These are phyloP conservation scores for Medicago truncatula DNA, from an alignment of 306 rosid genomes.

Conservation along the genomic window DNA sequence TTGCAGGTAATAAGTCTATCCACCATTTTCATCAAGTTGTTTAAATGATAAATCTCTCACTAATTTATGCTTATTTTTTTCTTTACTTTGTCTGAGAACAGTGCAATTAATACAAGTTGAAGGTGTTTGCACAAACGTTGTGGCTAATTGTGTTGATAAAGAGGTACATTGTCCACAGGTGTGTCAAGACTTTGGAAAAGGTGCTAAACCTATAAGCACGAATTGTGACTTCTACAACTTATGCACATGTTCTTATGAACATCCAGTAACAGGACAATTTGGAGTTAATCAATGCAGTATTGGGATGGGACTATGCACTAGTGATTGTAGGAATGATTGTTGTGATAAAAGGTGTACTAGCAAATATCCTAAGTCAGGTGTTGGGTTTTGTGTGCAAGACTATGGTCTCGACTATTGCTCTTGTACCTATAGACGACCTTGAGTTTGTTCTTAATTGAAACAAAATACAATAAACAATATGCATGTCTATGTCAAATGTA, in stretches of 20 bases:
- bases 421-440: background rate
- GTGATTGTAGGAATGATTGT: background rate
- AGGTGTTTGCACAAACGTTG: background rate
- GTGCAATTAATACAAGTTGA: background rate
- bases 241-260: background rate
- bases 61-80: background rate
- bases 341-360: background rate
- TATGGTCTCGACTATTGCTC: background rate
- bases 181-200: background rate
- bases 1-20: no score
- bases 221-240: background rate
- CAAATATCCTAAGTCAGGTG: background rate
- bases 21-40: no score
- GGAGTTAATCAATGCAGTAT: background rate
- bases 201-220: no score
- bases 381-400: background rate
- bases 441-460: background rate
- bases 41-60: background rate
- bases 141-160: background rate
- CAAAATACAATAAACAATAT: no score
- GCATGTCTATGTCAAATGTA: no score
- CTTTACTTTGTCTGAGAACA: background rate
- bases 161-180: accelerated
- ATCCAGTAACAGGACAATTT: no score
- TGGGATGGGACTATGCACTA: background rate